A percentile compares a stretch with the other conserved stretches of the same genome.
Conservation (phyloP, 1,139 yeast genomes). For the Candida mesenterica region DNA sequence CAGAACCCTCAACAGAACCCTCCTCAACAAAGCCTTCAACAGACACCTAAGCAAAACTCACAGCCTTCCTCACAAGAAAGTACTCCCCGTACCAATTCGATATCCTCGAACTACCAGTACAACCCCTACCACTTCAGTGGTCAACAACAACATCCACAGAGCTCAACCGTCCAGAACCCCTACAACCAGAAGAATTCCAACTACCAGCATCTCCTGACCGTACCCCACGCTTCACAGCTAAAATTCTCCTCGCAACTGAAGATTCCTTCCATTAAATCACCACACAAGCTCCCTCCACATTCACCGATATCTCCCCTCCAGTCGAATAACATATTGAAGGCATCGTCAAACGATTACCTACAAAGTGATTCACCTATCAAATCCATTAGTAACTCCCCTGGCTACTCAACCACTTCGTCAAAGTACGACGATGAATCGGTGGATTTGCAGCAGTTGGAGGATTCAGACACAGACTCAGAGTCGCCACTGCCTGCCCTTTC, state of each 20-base stretch:
- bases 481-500: slow-evolving; percentile 12
- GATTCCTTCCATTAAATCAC: not conserved
- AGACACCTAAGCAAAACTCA: slow-evolving; percentile 13
- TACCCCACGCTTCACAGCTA: too few species aligned
- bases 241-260: not conserved
- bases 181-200: too few species aligned
- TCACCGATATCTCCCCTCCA: slow-evolving; percentile 2
- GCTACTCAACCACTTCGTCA: not conserved
- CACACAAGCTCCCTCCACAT: not conserved
- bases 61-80: slow-evolving; percentile 5
- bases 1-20: slow-evolving; percentile 12
- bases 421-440: not conserved
- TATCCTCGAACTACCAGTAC: slow-evolving; percentile 10
- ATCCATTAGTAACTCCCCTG: not conserved
- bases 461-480: not conserved
- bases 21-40: slow-evolving; percentile 12
- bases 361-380: slow-evolving; percentile 1
- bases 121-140: slow-evolving; percentile 6
- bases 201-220: too few species aligned
- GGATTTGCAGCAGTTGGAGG: not conserved
- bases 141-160: too few species aligned
- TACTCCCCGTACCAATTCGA: slow-evolving; percentile 6
- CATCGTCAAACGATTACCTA: slow-evolving; percentile 15
- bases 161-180: too few species aligned
- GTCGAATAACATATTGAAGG: slow-evolving; percentile 9